Percentiles rank a stretch among this genome's conserved stretches.
phyloP scores from a whole-genome alignment of 305 asterid genomes.

The Caryopteris hybrid region DNA sequence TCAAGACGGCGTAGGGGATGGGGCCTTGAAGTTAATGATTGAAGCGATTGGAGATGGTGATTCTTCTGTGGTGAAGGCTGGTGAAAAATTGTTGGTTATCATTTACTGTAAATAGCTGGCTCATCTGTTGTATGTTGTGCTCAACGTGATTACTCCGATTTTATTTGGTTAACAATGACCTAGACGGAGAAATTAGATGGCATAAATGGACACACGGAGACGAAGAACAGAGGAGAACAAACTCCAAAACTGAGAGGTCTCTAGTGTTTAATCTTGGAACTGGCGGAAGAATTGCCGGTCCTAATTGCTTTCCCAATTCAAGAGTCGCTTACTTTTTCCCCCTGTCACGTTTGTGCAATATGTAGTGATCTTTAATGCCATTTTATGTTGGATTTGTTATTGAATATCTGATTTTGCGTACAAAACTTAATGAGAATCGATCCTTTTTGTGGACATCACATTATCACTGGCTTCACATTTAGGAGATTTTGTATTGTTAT shows the following conservation, averaged over 20 bases:
- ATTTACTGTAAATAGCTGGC: slow-evolving; percentile 25
- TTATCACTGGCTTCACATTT: not conserved
- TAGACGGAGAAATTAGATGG: slow-evolving; percentile 12
- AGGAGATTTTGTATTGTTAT: not conserved
- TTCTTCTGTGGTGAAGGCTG: not conserved
- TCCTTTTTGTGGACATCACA: slow-evolving; percentile 11
- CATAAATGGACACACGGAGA: not conserved
- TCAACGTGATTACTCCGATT: not conserved
- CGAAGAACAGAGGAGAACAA: slow-evolving; percentile 6
- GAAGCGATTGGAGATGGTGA: slow-evolving; percentile 39
- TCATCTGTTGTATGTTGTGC: slow-evolving; percentile 11
- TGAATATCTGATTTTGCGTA: slow-evolving; percentile 1
- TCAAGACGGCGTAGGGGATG: slow-evolving; percentile 62
- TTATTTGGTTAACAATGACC: slow-evolving; percentile 14
- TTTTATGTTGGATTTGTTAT: slow-evolving; percentile 17
- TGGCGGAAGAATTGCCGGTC: slow-evolving; percentile 26
- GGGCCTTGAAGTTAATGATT: slow-evolving; percentile 50
- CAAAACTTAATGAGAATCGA: slow-evolving; percentile 18
- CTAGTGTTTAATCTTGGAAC: slow-evolving; percentile 8
- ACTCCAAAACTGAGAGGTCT: not conserved
- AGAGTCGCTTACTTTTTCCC: slow-evolving; percentile 17
- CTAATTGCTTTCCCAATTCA: slow-evolving; percentile 19
- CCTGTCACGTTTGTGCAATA: slow-evolving; percentile 21
- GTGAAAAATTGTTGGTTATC: not conserved
- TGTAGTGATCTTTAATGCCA: slow-evolving; percentile 24